Evolutionary conservation across 2,329 filamentous ascomycete species (phyloP), one percentile per base, ranked within the genome.

Genomic region (Sclerotinia nivalis): DNA sequence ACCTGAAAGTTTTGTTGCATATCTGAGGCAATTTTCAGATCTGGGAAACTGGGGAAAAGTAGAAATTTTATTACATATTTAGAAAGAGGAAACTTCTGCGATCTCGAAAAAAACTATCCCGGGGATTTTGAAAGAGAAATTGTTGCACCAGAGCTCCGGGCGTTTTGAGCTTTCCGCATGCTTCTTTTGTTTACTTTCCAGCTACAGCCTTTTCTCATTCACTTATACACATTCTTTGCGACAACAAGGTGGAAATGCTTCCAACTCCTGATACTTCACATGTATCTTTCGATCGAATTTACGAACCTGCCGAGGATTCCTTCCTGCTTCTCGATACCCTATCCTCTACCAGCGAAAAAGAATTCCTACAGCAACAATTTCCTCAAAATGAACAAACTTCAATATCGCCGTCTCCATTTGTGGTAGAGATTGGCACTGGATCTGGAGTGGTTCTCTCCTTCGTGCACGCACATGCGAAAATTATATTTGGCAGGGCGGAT

Each of bases 381-480:
- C 73, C 28, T 34, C 25, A 37, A 37, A 40, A 66, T 43, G 49
- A 13, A 43, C 25, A 72, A 75, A 22, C 45, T 34, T 49, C 50
- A 45, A 43, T 9, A 18, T 74, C 83, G 1, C 80, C 85, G 1
- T 77, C 83, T 1, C 88, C 90, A 0, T 80, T 97, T 0, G 84
- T 97, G 43, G 84, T 97, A 72, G 96, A 99, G 82, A 84, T 97
- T 72, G 96, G 96, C 69, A 90, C 93, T 0, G 96, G 96, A 68
- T 98, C 95, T 0, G 96, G 96, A 71, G 91, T 99, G 15, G 92
- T 99, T n/a, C 85, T 98, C 54, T 92, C 90, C 69, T 99, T 99
- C 80, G 83, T 92, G 64, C 88, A 91, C 71, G 93, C 93, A 20
- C 90, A 98, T 78, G 88, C 93, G 0, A 72, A 81, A 18, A 79